Percentiles rank a stretch among this genome's conserved stretches.
These are phyloP conservation scores for Euphorbia schlechtendalii DNA, from an alignment of 441 rosid species.

Conservation along the genomic window DNA sequence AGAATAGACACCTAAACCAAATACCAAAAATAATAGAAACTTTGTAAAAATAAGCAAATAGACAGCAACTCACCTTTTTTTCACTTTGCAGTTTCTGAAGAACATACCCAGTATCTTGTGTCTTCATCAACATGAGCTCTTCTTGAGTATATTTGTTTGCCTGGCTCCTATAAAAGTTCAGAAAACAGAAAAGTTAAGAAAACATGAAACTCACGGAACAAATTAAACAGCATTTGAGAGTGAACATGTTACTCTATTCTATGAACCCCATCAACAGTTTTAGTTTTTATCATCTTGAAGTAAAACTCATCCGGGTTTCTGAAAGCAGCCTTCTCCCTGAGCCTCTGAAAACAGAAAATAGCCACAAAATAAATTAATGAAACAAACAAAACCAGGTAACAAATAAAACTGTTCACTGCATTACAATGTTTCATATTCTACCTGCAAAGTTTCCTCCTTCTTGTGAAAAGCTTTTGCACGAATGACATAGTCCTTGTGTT, in stretches of 20 bases:
- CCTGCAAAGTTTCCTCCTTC: conserved; percentile 59
- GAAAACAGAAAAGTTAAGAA: background rate
- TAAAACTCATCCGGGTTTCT: conserved; percentile 87
- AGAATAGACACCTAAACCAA: background rate
- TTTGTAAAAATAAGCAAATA: background rate
- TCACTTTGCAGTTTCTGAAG: conserved; percentile 78
- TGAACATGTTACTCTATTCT: conserved; percentile 43
- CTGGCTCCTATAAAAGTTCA: conserved; percentile 36
- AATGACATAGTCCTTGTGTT: conserved; percentile 83
- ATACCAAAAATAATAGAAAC: conserved; percentile 1
- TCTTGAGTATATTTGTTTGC: conserved; percentile 64
- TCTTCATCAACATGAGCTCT: conserved; percentile 83
- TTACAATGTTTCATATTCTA: conserved; percentile 8
- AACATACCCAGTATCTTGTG: conserved; percentile 81
- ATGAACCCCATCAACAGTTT: conserved; percentile 54
- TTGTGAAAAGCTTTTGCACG: conserved; percentile 75
- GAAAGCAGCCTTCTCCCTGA: conserved; percentile 78
- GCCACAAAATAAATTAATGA: background rate
- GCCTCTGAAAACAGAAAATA: conserved; percentile 38
- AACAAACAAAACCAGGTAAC: background rate
- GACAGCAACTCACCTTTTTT: conserved; percentile 39
- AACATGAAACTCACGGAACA: background rate
- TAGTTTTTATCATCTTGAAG: conserved; percentile 69
- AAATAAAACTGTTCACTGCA: background rate
- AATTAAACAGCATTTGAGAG: background rate